phyloP scores from a whole-genome alignment of 148 eudicot species.

The Simmondsia chinensis region DNA sequence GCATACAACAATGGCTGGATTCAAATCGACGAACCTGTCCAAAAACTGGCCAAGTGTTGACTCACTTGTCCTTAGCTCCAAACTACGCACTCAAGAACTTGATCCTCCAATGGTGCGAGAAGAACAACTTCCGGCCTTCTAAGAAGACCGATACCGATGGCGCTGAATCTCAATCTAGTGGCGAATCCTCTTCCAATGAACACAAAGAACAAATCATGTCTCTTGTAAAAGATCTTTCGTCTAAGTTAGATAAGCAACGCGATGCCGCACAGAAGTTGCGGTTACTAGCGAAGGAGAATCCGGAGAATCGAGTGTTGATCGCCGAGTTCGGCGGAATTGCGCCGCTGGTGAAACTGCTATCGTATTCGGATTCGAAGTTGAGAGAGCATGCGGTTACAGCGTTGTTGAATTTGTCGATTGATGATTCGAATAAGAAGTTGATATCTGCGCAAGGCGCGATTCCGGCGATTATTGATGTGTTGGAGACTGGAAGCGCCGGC shows the following conservation, averaged over 20 bases:
- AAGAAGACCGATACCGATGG: slow-evolving; percentile 3
- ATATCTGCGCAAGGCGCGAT: slow-evolving; percentile 51
- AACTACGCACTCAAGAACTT: slow-evolving; percentile 71
- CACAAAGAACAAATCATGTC: slow-evolving; percentile 24
- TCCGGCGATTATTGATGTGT: slow-evolving; percentile 53
- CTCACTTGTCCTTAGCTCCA: slow-evolving; percentile 48
- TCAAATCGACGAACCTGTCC: slow-evolving; percentile 51
- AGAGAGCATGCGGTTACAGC: slow-evolving; percentile 85
- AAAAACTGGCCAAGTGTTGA: slow-evolving; percentile 49
- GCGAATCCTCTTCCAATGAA: slow-evolving; percentile 11
- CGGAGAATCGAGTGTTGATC: slow-evolving; percentile 49
- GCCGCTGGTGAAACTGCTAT: slow-evolving; percentile 46
- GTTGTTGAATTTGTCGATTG: slow-evolving; percentile 64
- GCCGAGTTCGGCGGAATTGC: slow-evolving; percentile 66
- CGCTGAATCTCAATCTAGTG: background rate
- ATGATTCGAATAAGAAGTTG: slow-evolving; percentile 54
- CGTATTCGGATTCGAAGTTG: slow-evolving; percentile 48
- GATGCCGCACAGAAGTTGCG: slow-evolving; percentile 62
- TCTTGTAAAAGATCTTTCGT: slow-evolving; percentile 39
- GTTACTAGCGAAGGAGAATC: slow-evolving; percentile 52
- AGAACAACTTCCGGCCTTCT: slow-evolving; percentile 46
- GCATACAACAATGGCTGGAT: slow-evolving; percentile 71
- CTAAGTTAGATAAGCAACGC: slow-evolving; percentile 38
- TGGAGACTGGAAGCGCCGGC: slow-evolving; percentile 42
- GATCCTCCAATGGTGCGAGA: slow-evolving; percentile 70